These are phyloP conservation scores for Gremmenia infestans DNA, from an alignment of 2,329 filamentous ascomycete species.

Conservation along the genomic window DNA sequence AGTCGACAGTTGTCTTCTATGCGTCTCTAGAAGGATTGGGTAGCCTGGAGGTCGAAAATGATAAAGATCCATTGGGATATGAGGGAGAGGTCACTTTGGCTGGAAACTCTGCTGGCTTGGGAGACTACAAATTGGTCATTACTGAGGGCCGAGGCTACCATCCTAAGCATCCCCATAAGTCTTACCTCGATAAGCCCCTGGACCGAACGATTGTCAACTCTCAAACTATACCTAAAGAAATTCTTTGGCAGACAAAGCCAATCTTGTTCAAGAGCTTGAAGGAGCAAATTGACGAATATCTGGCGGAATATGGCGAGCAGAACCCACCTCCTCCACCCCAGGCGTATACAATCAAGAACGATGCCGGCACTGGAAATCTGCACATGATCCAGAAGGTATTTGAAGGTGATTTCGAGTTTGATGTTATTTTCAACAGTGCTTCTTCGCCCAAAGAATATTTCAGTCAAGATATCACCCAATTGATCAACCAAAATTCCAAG, in stretches of 20 bases:
- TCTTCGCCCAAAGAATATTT: slow-evolving; percentile 54
- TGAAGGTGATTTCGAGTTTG: slow-evolving; percentile 85
- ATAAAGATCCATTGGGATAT: slow-evolving; percentile 49
- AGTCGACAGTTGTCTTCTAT: slow-evolving; percentile 79
- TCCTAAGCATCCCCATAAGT: slow-evolving; percentile 59
- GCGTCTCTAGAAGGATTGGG: slow-evolving; percentile 73
- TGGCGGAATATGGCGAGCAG: slow-evolving; percentile 55
- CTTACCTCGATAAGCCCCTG: slow-evolving; percentile 63
- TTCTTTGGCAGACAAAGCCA: slow-evolving; percentile 80
- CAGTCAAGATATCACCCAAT: slow-evolving; percentile 61
- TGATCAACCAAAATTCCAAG: slow-evolving; percentile 61
- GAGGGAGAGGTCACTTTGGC: slow-evolving; percentile 61
- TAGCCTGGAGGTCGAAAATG: slow-evolving; percentile 55
- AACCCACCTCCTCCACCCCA: slow-evolving; percentile 78
- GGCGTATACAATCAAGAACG: slow-evolving; percentile 72
- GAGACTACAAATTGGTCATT: slow-evolving; percentile 73
- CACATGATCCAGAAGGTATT: slow-evolving; percentile 92
- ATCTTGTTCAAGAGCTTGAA: slow-evolving; percentile 61
- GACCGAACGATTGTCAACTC: slow-evolving; percentile 74
- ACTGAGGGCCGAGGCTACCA: slow-evolving; percentile 64
- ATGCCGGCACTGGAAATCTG: slow-evolving; percentile 67
- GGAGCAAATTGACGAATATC: slow-evolving; percentile 53
- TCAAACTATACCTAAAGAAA: slow-evolving; percentile 57
- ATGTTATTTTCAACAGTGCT: slow-evolving; percentile 80
- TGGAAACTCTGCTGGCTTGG: slow-evolving; percentile 67